phyloP scores from a whole-genome alignment of 495 filamentous ascomycete genomes.

The Ascodesmis nigricans region DNA sequence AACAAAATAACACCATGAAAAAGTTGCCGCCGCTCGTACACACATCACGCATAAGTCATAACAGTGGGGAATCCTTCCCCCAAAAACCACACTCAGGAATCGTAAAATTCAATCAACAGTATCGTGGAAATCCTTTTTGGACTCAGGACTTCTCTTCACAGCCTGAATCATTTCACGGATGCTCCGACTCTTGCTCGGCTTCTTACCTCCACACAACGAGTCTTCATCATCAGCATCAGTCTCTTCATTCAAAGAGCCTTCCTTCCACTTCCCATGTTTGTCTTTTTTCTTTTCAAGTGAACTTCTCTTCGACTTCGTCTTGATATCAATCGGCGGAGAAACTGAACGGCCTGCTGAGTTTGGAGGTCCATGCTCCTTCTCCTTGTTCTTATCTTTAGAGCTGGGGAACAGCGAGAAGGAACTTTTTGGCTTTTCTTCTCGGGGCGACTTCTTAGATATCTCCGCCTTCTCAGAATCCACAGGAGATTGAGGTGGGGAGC shows the following conservation, averaged over 20 bases:
- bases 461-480: slow-evolving; percentile 11
- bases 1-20: background rate
- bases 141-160: slow-evolving; percentile 13
- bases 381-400: slow-evolving; percentile 1
- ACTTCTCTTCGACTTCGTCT: slow-evolving; percentile 14
- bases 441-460: slow-evolving; percentile 10
- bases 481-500: slow-evolving; percentile 10
- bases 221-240: slow-evolving; percentile 22
- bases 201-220: slow-evolving; percentile 14
- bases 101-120: background rate
- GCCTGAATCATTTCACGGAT: slow-evolving; percentile 19
- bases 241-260: slow-evolving; percentile 15
- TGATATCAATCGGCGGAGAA: slow-evolving; percentile 12
- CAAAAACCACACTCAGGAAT: no score
- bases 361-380: slow-evolving; percentile 1
- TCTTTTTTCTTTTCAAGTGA: slow-evolving; percentile 21
- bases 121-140: background rate
- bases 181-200: slow-evolving; percentile 19
- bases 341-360: no score
- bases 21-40: background rate
- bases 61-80: background rate
- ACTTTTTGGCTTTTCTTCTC: background rate
- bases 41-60: background rate
- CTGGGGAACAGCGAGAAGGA: slow-evolving; percentile 3
- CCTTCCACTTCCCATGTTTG: slow-evolving; percentile 11